phyloP scores from a whole-genome alignment of 2,329 filamentous ascomycete genomes.

The Alternaria brassicicola region DNA sequence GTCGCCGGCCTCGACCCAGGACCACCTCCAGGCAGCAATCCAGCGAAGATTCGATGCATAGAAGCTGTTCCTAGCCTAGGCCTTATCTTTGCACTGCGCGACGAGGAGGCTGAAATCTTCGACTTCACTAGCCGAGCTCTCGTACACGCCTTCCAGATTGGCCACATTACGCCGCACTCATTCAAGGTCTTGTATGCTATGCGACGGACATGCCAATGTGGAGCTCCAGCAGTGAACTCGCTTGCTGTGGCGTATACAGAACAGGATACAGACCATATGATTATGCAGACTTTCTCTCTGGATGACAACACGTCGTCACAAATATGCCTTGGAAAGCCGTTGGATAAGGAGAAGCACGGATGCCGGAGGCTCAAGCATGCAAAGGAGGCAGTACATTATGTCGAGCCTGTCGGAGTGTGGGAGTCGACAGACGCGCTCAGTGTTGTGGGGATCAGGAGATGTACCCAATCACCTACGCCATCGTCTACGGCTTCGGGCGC shows the following conservation, averaged over 20 bases:
- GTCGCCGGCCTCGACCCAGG: conserved; percentile 45
- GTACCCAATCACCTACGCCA: conserved; percentile 38
- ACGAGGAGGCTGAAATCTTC: conserved; percentile 64
- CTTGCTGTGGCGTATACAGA: conserved; percentile 70
- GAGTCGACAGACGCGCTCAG: conserved; percentile 65
- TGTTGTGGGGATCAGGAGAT: conserved; percentile 67
- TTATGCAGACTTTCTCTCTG: conserved; percentile 68
- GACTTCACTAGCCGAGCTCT: conserved; percentile 63
- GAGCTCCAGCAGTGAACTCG: conserved; percentile 63
- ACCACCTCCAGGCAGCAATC: conserved; percentile 45
- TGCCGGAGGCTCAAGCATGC: conserved; percentile 51
- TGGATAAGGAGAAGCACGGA: conserved; percentile 32
- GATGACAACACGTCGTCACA: conserved; percentile 57
- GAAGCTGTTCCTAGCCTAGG: conserved; percentile 64
- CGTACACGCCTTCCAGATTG: conserved; percentile 67
- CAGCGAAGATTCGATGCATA: conserved; percentile 60
- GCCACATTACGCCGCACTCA: conserved; percentile 63
- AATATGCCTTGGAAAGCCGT: conserved; percentile 63
- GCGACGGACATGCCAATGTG: conserved; percentile 59
- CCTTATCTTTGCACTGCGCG: conserved; percentile 65
- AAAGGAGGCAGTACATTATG: conserved; percentile 58
- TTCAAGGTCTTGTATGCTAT: conserved; percentile 65
- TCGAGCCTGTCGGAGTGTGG: conserved; percentile 71
- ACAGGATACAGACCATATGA: conserved; percentile 64
- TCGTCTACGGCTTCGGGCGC: conserved; percentile 38